A percentile compares a stretch with the other conserved stretches of the same genome.
Conservation (phyloP, 2,329 filamentous ascomycete genomes). For the Exophiala mesophila region DNA sequence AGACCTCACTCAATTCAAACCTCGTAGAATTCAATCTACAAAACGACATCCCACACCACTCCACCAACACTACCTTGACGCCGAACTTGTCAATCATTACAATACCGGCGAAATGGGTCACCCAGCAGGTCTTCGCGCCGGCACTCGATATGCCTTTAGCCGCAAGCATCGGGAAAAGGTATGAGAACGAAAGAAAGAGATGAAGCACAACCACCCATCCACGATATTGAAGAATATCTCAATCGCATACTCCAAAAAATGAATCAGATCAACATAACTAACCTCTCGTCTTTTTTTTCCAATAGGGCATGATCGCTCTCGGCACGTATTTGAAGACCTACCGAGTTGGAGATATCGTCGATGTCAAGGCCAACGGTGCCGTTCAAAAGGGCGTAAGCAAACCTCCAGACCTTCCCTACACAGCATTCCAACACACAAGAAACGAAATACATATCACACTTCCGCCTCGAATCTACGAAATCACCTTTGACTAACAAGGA, state of each 20-base stretch:
- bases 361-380: slow-evolving; percentile 98
- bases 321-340: slow-evolving; percentile 75
- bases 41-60: too few relatives aligned
- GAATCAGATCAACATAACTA: too few relatives aligned
- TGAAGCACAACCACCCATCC: too few relatives aligned
- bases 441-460: not conserved
- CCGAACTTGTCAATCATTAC: not conserved
- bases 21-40: too few relatives aligned
- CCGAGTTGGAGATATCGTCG: slow-evolving; percentile 96
- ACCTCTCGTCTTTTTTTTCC: too few relatives aligned
- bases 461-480: too few relatives aligned
- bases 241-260: too few relatives aligned
- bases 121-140: slow-evolving; percentile 78
- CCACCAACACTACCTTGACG: slow-evolving; percentile 4
- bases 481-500: not conserved
- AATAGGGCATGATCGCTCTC: slow-evolving; percentile 73
- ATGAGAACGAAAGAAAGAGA: too few relatives aligned
- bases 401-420: slow-evolving; percentile 48
- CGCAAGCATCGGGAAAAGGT: slow-evolving; percentile 85
- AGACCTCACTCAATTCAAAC: too few relatives aligned
- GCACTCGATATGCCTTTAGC: slow-evolving; percentile 83
- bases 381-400: slow-evolving; percentile 74
- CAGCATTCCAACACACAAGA: slow-evolving; percentile 26
- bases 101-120: slow-evolving; percentile 60
- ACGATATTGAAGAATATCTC: too few relatives aligned